Evolutionary conservation across 2,329 filamentous ascomycete genomes (phyloP), one percentile per base, ranked within the genome.

Genomic region (Chaetomiaceae sp.): DNA sequence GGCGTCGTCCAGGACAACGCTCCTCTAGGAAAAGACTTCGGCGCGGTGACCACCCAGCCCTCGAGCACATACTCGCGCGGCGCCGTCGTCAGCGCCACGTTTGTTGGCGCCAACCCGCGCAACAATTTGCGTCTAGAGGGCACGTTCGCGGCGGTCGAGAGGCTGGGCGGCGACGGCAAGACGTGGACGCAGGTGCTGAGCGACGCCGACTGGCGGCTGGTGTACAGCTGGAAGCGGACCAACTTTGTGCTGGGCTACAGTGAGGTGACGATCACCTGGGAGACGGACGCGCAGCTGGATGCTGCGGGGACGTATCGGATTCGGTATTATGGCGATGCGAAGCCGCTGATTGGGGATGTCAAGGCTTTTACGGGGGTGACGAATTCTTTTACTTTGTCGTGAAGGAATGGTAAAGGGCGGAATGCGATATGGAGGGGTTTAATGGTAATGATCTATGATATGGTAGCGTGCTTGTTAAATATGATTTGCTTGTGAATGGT

Each of bases 31-130:
- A 83, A 82, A 53, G 72, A 69, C 0, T 96, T 89, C 62, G 91
- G 91, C 9, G 77, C 86, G 40, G 78, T 89, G 15, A 72, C 80
- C 42, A 71, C 71, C 0, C 76, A 85, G 36, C 75, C 81, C 0
- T 64, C 67, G 1, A 67, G 76, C 15, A 69, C 71, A 0, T 88
- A 87, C 61, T 47, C 66, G 0, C 70, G 73, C 1, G 88, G 89
- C 3, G 76, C 79, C 8, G 74, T 74, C 0, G 79, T 89, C 25
- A 79, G 71, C 4, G 88, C 80, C 0, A 83, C 75, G 0, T 96
- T 96, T 66, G 80, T 91, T 0, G 91, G 88, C 17, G 91, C 91
- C 4, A 96, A 96, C 64, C 91, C 91, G 8, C 80, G 91, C 46
- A 96, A 96, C 68, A 87, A 95, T 58, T 78, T 96, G 39, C 81